These are phyloP conservation scores for Alternaria sp. DNA, from an alignment of 2,329 filamentous ascomycete genomes.

Conservation along the genomic window DNA sequence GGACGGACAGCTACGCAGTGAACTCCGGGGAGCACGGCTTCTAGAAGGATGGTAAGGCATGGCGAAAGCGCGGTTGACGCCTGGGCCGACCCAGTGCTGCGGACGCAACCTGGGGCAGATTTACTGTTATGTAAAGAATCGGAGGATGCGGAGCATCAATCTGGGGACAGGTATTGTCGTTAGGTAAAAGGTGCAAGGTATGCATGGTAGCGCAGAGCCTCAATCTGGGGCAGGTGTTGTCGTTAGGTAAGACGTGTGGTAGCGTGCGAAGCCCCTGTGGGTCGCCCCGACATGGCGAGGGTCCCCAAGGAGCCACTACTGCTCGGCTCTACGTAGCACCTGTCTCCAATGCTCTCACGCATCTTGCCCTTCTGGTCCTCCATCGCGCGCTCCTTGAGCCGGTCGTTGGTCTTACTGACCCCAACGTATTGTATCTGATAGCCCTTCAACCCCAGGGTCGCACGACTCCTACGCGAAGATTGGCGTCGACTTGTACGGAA, in stretches of 20 bases:
- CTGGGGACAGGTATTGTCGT: constrained; percentile 9
- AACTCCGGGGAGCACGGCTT: not conserved
- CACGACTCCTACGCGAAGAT: not conserved
- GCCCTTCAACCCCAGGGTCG: not conserved
- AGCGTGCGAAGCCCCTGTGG: not conserved
- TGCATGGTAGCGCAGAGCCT: constrained; percentile 6
- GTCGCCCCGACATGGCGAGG: not conserved
- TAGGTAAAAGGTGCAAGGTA: constrained; percentile 11
- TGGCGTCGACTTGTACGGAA: not conserved
- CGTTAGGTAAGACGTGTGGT: constrained; percentile 14
- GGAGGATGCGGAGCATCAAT: constrained; percentile 7
- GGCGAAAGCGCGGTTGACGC: not conserved
- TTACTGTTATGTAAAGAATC: constrained; percentile 13
- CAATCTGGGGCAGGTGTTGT: constrained; percentile 10
- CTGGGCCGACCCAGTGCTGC: constrained; percentile 11
- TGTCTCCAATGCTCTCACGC: constrained; percentile 62
- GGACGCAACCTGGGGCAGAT: constrained; percentile 14
- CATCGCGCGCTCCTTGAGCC: constrained; percentile 56
- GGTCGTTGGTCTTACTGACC: constrained; percentile 58
- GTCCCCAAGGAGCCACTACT: not conserved
- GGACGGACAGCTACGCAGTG: not conserved
- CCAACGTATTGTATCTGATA: constrained; percentile 54
- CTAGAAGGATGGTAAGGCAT: constrained; percentile 7
- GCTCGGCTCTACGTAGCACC: constrained; percentile 48
- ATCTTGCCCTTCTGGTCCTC: constrained; percentile 63